Evolutionary conservation across 257 asterid genomes (phyloP), one percentile per base, ranked within the genome.

Genomic region (Forsythia suspensa): DNA sequence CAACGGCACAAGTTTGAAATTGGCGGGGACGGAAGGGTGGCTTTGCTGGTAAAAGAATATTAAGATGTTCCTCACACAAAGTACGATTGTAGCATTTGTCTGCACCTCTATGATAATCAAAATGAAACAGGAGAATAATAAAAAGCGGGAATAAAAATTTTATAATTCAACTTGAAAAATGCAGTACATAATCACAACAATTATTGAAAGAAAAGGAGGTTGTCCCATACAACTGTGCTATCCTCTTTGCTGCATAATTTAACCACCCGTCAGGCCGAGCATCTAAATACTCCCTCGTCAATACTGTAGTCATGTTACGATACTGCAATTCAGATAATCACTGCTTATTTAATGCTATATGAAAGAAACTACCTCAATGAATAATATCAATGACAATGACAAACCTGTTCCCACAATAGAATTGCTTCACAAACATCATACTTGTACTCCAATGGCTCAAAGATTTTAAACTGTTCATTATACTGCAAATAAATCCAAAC

Each of bases 221-320:
- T 76, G 66, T 29, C 74, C 72, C 97, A 7, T 88, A 96, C 99
- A 96, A 72, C 72, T 96, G 99, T 59, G 99, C 98, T 38, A 96
- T 91, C 88, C 99, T 91, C 87, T 93, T 91, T 39, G 98, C 89
- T 48, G 98, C 99, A 88, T 96, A 94, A 20, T 90, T 94, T 77
- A 92, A 77, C 99, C 99, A 96, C 74, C 99, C 99, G 86, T 91
- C 97, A 59, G 99, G 98, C 4, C 99, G 92, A 75, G 96, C 85
- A 86, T 96, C 98, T 75, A 96, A 88, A 85, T 96, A 96, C 82
- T 96, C 99, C 82, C 99, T 85, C 48, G 99, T 93, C 88, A 96
- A 90, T 77, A 94, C 97, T 79, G 99, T 96, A 74, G 98, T 96
- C 99, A 96, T 96, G 92, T 94, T 96, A 80, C 98, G 99, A 87